phyloP scores from a whole-genome alignment of 139 green algal species.

The Chlamydomonas sp. region DNA sequence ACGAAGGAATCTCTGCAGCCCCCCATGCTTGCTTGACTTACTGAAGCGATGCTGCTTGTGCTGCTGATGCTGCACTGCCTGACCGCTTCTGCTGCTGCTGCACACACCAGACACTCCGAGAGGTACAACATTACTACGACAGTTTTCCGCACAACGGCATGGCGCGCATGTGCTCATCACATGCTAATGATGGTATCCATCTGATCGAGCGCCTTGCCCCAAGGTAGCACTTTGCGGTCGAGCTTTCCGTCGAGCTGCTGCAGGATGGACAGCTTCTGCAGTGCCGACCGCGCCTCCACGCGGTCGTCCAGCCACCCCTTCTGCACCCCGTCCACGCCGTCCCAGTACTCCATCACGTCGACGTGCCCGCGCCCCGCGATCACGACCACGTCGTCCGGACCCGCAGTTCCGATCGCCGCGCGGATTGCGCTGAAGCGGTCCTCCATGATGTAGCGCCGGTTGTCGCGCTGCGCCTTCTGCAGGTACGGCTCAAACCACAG shows the following conservation, averaged over 20 bases:
- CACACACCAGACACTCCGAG: not conserved
- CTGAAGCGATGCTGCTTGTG: not conserved
- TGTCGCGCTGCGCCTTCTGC: constrained; percentile 45
- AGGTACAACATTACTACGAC: not conserved
- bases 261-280: constrained; percentile 60
- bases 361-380: constrained; percentile 81
- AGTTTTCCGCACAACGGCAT: not conserved
- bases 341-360: constrained; percentile 67
- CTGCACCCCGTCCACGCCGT: constrained; percentile 31
- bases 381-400: constrained; percentile 73
- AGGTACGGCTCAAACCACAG: constrained; percentile 65
- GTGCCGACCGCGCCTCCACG: constrained; percentile 71
- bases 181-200: constrained; percentile 6
- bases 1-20: too few species aligned
- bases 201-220: constrained; percentile 16
- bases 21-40: too few species aligned
- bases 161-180: not conserved
- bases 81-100: not conserved
- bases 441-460: constrained; percentile 57
- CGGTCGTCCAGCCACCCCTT: constrained; percentile 75
- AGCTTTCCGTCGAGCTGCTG: constrained; percentile 38
- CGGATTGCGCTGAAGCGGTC: constrained; percentile 83
- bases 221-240: constrained; percentile 35
- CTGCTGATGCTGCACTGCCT: not conserved
- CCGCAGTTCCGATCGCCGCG: constrained; percentile 84